Base-by-base conservation (phyloP, 2,329 filamentous ascomycete species). In the Beauveria bassiana region DNA sequence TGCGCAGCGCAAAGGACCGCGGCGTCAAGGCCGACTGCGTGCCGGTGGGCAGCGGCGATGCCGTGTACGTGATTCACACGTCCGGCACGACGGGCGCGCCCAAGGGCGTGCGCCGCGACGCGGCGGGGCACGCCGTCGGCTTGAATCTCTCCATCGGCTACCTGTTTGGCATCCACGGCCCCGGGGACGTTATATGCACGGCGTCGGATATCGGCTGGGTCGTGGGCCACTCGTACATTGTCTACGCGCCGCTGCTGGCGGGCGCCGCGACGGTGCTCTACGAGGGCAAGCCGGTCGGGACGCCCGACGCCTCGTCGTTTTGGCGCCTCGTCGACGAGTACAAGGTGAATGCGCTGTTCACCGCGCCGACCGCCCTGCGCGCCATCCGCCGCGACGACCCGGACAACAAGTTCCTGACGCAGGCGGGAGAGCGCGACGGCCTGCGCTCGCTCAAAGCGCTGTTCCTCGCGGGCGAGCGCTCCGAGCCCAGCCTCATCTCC, bases 201-300 rank as follows among this genome's bases (percentile, higher is more conserved):
- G 88, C 89, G 1, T 91, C 87, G 16, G 93, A 98, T 70, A 93
- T 97, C 61, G 93, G 93, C 38, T 97, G 93, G 93, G 91, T 77
- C 6, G 74, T 76, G 10, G 74, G 74, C 18, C 74, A 92, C 70
- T 89, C 86, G 6, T 97, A 95, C 71, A 96, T 96, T 65, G 79
- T 96, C 14, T 97, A 97, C 70, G 93, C 86, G 4, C 93, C 93
- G 14, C 82, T 98, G 6, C 82, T 97, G 1, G 85, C 88, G 0
- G 93, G 93, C 5, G 92, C 93, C 2, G 87, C 92, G 1, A 96
- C 91, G 0, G 84, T 97, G 1, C 79, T 97, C 0, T 97, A 92
- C 72, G 93, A 97, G 75, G 93, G 93, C n/a, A 97, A 97, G 67
- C 93, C 93, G 0, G 81, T 96, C 14, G 92, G 92, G 5, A 96